Base-by-base conservation (phyloP, 2,329 filamentous ascomycete genomes). In the Teratosphaeriaceae sp. region DNA sequence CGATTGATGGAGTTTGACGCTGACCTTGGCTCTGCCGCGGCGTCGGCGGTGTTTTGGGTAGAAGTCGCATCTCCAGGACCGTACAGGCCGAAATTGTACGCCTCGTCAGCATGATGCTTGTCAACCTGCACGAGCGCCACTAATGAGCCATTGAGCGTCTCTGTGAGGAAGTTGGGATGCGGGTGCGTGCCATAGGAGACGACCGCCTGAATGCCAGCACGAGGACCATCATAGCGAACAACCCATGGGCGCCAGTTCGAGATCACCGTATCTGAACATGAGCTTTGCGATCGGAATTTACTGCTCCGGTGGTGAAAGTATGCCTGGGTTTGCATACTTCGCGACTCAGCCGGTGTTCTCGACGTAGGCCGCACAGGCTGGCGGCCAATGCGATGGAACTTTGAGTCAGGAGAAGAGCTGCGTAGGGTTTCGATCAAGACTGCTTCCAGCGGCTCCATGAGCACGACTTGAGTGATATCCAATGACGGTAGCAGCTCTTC, bases 241-340 rank as follows among this genome's bases (percentile, higher is more conserved):
- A 78, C 64, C 72, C 78, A 81, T 0, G 85, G 85, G 0, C 71
- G 61, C 6, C 74, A 53, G 0, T 68, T 65, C 1, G 76, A 76
- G 7, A 89, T 63, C 0, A 83, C 75, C 0, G 65, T 68, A 85
- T 33, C 36, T 38, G 2, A 18, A n/a, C 11, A 35, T 23, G 7
- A 13, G 24, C 5, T 19, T 23, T 2, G 22, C 27, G n/a, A n/a
- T n/a, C n/a, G n/a, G n/a, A n/a, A n/a, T 19, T 40, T 15, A 16
- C 22, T 48, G 12, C 38, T 23, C 22, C 49, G 48, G 2, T 50
- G 47, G 57, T 90, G 86, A 55, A 90, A 87, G 54, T 89, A 90
- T 0, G 84, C 82, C 73, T 88, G 81, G n/a, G 74, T 78, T 52
- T 88, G 84, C 82, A 90, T 88, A 5, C 75, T 74, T 39, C 84